Evolutionary conservation across 352 stramenopile species (phyloP).

Genomic region (Globisporangium carolinianum): DNA sequence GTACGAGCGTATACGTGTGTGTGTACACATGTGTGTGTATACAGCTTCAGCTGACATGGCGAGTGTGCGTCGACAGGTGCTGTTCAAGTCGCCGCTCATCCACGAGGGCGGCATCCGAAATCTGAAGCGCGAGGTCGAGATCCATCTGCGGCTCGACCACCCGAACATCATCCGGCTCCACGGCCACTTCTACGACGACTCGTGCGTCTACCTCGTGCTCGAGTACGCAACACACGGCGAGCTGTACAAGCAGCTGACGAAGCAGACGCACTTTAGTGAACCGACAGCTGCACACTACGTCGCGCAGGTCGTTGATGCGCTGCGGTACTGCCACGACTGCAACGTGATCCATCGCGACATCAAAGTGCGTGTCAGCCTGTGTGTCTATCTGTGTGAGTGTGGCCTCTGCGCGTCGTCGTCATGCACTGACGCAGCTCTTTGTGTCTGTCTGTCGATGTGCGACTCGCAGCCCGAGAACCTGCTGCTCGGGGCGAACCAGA

Average conservation of each 20-base stretch:
- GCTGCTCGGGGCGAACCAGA: slow-evolving; percentile 62
- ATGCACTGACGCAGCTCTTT: slow-evolving; percentile 1
- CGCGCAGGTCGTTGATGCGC: slow-evolving; percentile 66
- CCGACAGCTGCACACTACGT: slow-evolving; percentile 57
- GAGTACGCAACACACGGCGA: slow-evolving; percentile 80
- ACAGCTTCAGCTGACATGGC: background rate
- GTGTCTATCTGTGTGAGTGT: background rate
- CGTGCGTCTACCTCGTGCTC: slow-evolving; percentile 75
- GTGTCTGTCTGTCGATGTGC: slow-evolving; percentile 1
- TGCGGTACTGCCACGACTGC: slow-evolving; percentile 72
- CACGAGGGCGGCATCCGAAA: slow-evolving; percentile 49
- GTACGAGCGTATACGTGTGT: background rate
- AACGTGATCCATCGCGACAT: slow-evolving; percentile 86
- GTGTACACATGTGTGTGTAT: background rate
- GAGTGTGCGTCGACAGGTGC: slow-evolving; percentile 23
- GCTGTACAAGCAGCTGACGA: slow-evolving; percentile 72
- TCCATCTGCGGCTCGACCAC: slow-evolving; percentile 73
- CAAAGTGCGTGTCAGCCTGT: slow-evolving; percentile 35
- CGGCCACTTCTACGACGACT: slow-evolving; percentile 85
- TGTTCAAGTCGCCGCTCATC: slow-evolving; percentile 59
- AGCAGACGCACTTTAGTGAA: slow-evolving; percentile 46
- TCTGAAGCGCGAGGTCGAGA: slow-evolving; percentile 79
- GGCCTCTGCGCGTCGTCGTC: background rate
- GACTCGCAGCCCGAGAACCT: slow-evolving; percentile 70
- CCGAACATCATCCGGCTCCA: slow-evolving; percentile 67